Base-by-base conservation (phyloP, 2,329 filamentous ascomycete genomes). In the Massarina eburnea region DNA sequence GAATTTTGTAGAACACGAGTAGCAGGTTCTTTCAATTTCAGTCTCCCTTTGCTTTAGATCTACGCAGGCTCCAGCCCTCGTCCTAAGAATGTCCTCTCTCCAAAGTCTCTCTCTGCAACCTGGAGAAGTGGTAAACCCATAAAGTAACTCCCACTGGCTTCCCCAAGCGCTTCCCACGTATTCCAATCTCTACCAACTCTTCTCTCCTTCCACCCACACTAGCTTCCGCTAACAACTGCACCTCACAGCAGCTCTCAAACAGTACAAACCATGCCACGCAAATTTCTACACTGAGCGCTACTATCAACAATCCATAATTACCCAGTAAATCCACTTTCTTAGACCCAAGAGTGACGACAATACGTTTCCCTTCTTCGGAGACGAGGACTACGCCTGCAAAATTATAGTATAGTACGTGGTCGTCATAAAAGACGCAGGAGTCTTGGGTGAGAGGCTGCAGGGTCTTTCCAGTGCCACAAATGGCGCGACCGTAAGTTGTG, bases 381-480 rank as follows among this genome's bases (percentile, higher is more conserved):
- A 64, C 70, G 18, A 78, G 54, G 1, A 77, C 75, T 2, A 76
- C 68, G 3, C 76, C 76, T 1, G 75, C 75, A 53, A 76, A 79
- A 14, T 61, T 65, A 9, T 70, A 57, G 43, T 78, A 77, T 3
- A 69, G 52, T 1, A 54, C 51, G 24, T 60, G 58, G 30, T 61
- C 59, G 12, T 62, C 48, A 12, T 74, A 68, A 55, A 76, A 75
- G 19, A 68, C 67, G 45, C 71, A 74, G 1, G 64, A 45, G 48
- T 74, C 73, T 45, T 78, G 76, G 18, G 69, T 75, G 22, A 76
- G 51, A 32, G 71, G 74, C 20, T 77, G 72, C 18, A 77, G 54
- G n/a, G 61, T 66, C 8, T 66, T 57, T 2, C 73, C 74, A 27
- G 77, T 64, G 1, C 67, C 61, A 48, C 68, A 73, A 64, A 68